Conservation (phyloP, 208 protist genomes). For the Herpetomonas samuelpessoai region DNA sequence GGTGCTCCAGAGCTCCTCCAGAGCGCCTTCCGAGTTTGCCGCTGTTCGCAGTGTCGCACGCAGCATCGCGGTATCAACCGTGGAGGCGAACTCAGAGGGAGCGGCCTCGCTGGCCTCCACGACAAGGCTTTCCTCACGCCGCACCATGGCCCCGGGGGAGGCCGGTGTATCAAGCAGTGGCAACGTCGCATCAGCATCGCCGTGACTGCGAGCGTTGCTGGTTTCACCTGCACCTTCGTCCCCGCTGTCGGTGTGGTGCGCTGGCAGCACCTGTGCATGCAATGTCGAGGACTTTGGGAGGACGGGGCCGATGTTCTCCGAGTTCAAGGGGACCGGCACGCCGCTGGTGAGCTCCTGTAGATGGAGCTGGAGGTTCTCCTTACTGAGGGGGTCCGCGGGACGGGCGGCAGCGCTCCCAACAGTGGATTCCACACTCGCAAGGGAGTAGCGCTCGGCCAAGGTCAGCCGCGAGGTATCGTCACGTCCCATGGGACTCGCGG, state of each 20-base stretch:
- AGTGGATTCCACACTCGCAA: constrained; percentile 30
- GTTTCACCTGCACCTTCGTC: neutral
- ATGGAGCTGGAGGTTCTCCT: constrained; percentile 46
- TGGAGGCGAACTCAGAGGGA: constrained; percentile 23
- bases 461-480: neutral
- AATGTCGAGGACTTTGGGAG: too few relatives aligned
- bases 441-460: constrained; percentile 24
- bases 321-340: constrained; percentile 21
- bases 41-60: constrained; percentile 10
- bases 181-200: neutral
- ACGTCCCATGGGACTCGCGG: neutral
- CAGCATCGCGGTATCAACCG: constrained; percentile 15
- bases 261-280: neutral
- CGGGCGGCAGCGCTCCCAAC: constrained; percentile 16
- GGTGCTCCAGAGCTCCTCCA: constrained; percentile 62
- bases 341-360: constrained; percentile 41
- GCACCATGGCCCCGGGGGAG: constrained; percentile 9
- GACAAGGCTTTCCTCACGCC: constrained; percentile 18
- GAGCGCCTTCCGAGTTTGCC: constrained; percentile 15
- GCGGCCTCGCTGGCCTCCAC: constrained; percentile 43
- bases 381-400: constrained; percentile 38
- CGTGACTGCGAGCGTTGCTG: neutral
- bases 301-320: constrained; percentile 27
- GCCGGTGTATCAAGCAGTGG: neutral
- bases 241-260: neutral